These are phyloP conservation scores for Sugiyamaella pinicola DNA, from an alignment of 1,139 yeast genomes.

Conservation along the genomic window DNA sequence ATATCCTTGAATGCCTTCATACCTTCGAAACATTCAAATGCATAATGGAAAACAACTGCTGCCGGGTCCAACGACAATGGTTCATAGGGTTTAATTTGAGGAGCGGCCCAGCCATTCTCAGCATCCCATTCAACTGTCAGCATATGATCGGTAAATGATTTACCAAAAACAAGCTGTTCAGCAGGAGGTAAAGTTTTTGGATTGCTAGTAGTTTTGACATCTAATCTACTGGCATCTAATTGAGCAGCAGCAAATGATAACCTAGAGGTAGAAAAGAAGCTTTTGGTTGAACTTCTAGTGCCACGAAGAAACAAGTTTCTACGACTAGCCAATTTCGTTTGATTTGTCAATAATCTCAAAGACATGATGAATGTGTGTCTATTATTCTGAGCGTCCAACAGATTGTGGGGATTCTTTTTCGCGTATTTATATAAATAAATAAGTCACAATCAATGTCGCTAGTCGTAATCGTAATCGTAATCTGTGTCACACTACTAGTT, in stretches of 20 bases:
- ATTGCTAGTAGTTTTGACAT: conserved; percentile 55
- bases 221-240: conserved; percentile 70
- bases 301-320: conserved; percentile 1
- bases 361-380: background rate
- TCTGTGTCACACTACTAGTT: background rate
- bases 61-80: conserved; percentile 80
- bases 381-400: background rate
- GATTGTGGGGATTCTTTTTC: background rate
- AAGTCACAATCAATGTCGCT: too few species aligned
- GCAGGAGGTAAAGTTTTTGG: conserved; percentile 73
- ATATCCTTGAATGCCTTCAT: conserved; percentile 82
- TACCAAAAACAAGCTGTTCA: conserved; percentile 81
- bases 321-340: background rate
- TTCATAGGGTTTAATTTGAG: conserved; percentile 84
- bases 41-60: conserved; percentile 86
- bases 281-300: conserved; percentile 3
- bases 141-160: conserved; percentile 88
- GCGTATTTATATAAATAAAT: background rate
- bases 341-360: conserved; percentile 9
- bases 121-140: conserved; percentile 82
- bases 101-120: conserved; percentile 79
- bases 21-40: conserved; percentile 95
- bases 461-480: too few species aligned
- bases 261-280: conserved; percentile 10
- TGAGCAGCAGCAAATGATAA: conserved; percentile 40